Evolutionary conservation across 2,329 filamentous ascomycete species (phyloP), one percentile per base, ranked within the genome.

Genomic region (Pseudohalonectria lignicola): DNA sequence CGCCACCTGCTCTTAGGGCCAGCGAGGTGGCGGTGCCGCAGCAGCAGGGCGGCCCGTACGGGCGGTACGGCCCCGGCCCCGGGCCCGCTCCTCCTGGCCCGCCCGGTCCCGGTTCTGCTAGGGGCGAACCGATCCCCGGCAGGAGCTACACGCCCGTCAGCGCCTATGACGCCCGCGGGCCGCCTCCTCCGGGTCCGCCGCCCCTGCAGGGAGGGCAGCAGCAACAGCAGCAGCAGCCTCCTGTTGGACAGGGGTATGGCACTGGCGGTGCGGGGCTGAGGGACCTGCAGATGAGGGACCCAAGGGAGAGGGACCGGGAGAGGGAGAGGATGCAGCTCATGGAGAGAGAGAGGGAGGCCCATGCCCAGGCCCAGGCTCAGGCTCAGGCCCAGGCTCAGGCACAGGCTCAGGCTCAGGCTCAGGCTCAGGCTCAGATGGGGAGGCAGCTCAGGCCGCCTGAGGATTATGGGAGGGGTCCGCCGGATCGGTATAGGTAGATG

Each of bases 91-190:
- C 49, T 1, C 47, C 50, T 1, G 45, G 44, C 3, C 47, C 45
- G 6, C 37, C n/a, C 17, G 36, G 19, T n/a, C 38, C 17, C 9
- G 34, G 19, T 3, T 38, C 13, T 11, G 32, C 42, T 10, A 39
- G 38, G 39, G 43, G 23, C 31, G 23, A 26, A 8, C 23, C 23
- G 31, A 45, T 20, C 39, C 35, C 40, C 12, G 39, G 19, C 4
- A 34, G 52, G 2, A 51, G 49, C 23, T 55, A 53, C 36, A 54
- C 53, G 2, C 53, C 53, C 1, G 48, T 51, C 2, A 39, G 38
- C n/a, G 47, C 43, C 15, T 55, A 52, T 39, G 53, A 56, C n/a
- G 40, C 36, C 9, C 48, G 49, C 3, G 44, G 44, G 2, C 47
- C 43, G 4, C 46, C 46, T 19, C 42, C 43, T 5, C 44, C 39